These are phyloP conservation scores for Alternaria sp. DNA, from an alignment of 2,329 filamentous ascomycete genomes.

Conservation along the genomic window DNA sequence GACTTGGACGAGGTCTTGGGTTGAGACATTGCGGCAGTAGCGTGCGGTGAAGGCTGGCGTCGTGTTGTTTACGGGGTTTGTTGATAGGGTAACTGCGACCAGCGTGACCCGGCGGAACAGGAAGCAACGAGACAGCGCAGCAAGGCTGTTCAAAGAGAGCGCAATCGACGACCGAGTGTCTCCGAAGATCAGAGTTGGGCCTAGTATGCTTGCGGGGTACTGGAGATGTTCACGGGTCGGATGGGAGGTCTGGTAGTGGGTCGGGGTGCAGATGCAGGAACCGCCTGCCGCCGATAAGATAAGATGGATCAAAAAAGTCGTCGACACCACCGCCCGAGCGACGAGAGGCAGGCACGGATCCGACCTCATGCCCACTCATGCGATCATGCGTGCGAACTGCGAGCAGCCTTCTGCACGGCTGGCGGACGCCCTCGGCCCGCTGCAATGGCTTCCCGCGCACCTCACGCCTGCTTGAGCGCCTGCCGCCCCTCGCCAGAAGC, in stretches of 20 bases:
- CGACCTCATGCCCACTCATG: slow-evolving; percentile 52
- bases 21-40: slow-evolving; percentile 35
- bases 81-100: slow-evolving; percentile 39
- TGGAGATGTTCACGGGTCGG: not conserved
- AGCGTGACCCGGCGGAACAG: not conserved
- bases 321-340: slow-evolving; percentile 1
- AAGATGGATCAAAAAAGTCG: slow-evolving; percentile 21
- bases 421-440: slow-evolving; percentile 37
- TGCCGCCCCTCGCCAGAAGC: slow-evolving; percentile 31
- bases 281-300: slow-evolving; percentile 28
- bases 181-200: not conserved
- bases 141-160: not conserved
- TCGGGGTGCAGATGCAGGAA: slow-evolving; percentile 17
- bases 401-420: slow-evolving; percentile 50
- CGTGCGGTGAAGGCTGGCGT: slow-evolving; percentile 5
- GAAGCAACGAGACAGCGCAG: not conserved
- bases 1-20: slow-evolving; percentile 28
- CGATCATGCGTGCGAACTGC: slow-evolving; percentile 56
- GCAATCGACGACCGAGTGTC: not conserved
- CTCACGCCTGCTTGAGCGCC: slow-evolving; percentile 33
- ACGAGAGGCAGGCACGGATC: slow-evolving; percentile 8
- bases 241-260: slow-evolving; percentile 17
- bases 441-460: slow-evolving; percentile 19
- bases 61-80: slow-evolving; percentile 34
- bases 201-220: slow-evolving; percentile 3